These are phyloP conservation scores for Arthroderma uncinatum DNA, from an alignment of 2,329 filamentous ascomycete species.

Conservation along the genomic window DNA sequence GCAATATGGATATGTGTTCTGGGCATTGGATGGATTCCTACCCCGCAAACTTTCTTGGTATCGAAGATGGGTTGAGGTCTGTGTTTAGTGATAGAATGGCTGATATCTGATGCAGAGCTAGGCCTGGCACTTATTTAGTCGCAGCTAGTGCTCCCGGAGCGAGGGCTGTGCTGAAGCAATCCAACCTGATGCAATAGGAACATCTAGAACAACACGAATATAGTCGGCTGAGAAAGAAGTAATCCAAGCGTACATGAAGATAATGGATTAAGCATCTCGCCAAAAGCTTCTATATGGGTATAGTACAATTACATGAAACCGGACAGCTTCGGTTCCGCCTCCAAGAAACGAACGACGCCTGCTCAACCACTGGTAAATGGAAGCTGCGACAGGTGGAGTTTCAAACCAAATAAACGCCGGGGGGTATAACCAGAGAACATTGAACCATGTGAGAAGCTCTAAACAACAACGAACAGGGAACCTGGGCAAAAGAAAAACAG, in stretches of 20 bases:
- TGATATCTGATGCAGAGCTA: too few relatives aligned
- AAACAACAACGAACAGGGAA: not conserved
- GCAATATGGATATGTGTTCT: not conserved
- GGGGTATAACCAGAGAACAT: conserved; percentile 8
- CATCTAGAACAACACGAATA: not conserved
- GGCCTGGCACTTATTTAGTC: too few relatives aligned
- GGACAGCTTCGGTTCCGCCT: not conserved
- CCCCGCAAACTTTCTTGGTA: not conserved
- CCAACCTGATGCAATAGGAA: too few relatives aligned
- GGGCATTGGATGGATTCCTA: not conserved
- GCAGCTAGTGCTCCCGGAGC: too few relatives aligned
- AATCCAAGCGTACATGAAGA: not conserved
- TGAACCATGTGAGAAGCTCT: not conserved
- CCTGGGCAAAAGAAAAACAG: not conserved
- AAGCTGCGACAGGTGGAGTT: not conserved
- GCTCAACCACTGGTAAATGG: not conserved
- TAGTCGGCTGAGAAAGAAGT: too few relatives aligned
- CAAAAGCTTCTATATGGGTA: not conserved
- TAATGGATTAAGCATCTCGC: not conserved
- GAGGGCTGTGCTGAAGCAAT: too few relatives aligned
- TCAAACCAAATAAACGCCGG: not conserved
- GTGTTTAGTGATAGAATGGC: not conserved
- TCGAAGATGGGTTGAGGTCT: not conserved
- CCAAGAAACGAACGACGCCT: not conserved
- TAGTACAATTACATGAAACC: not conserved